Evolutionary conservation across 2,329 filamentous ascomycete genomes (phyloP), one percentile per base, ranked within the genome.

Genomic region (Ramularia endophylla): DNA sequence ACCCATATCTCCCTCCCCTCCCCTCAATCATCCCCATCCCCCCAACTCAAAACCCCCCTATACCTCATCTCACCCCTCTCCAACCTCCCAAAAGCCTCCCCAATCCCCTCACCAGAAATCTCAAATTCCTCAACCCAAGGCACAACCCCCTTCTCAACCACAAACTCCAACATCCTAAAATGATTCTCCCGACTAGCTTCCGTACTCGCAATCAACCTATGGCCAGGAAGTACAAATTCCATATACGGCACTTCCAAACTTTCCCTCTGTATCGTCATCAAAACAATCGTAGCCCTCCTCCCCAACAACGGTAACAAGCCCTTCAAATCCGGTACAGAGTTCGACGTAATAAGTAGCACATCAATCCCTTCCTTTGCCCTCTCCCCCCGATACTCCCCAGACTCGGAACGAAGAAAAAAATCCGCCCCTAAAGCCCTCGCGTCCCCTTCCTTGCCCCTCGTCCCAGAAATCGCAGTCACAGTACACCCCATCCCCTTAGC

Each of bases 51-150:
- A 2, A 68, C 67, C 53, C 65, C 69, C 25, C 69, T 58, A 54
- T 70, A 71, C 47, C 69, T 59, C 66, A 71, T 69, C 37, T 65
- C 57, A 4, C 68, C 67, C 12, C 58, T 58, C 29, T 65, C 58
- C 32, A 72, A 51, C 7, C 54, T 62, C 4, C 56, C 33, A 56
- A 71, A 68, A 0, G 68, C 68, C n/a, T 62, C 50, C 16, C 56
- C 58, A 9, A 70, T 59, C 17, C 69, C 69, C 13, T 60, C 47
- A 30, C 58, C 55, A 1, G 48, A 63, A 59, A 72, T 56, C 0
- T 65, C 63, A 42, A 68, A 71, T 47, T 62, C 57, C 56, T 70
- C 64, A n/a, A 64, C 39, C 46, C 67, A 65, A 2, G 69, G 68
- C 55, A 68, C 65, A 48, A 71, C 66, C 12, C 54, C 44, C 37